Percentiles rank a stretch among this genome's conserved stretches.
phyloP scores from a whole-genome alignment of 2,329 filamentous ascomycete species.

The Grosmannia serpens region DNA sequence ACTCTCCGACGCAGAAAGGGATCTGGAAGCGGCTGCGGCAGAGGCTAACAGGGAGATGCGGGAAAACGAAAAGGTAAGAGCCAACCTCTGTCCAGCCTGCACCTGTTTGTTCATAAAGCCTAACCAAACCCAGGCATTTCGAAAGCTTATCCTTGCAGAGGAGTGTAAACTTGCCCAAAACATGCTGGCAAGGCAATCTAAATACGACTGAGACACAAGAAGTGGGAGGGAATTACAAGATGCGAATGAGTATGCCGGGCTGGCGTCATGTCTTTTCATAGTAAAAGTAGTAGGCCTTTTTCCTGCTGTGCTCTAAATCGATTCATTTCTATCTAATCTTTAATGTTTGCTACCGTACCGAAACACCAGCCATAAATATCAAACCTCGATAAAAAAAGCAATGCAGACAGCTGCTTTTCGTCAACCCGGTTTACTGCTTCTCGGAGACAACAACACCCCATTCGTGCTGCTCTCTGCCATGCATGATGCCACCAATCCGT shows the following conservation, averaged over 20 bases:
- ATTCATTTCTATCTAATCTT: background rate
- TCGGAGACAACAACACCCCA: conserved; percentile 61
- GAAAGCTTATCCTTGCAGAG: conserved; percentile 11
- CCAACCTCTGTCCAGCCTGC: background rate
- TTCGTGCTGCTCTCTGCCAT: conserved; percentile 53
- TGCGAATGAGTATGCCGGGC: background rate
- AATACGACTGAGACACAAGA: conserved; percentile 10
- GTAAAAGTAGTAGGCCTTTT: background rate
- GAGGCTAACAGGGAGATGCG: conserved; percentile 5
- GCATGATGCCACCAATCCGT: conserved; percentile 64
- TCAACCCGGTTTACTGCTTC: conserved; percentile 14
- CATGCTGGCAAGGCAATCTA: conserved; percentile 12
- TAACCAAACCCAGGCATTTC: conserved; percentile 5
- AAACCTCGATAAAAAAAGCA: background rate
- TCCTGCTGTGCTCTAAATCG: background rate
- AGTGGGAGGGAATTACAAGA: background rate
- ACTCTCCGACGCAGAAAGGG: conserved; percentile 5
- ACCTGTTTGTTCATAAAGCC: background rate
- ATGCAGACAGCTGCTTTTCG: background rate
- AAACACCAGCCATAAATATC: background rate
- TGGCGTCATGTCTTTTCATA: background rate
- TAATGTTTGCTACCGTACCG: background rate
- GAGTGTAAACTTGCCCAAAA: conserved; percentile 13
- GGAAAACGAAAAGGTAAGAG: conserved; percentile 13
- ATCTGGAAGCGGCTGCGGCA: background rate